These are phyloP conservation scores for Clonostachys byssicola DNA, from an alignment of 2,329 filamentous ascomycete species.

Conservation along the genomic window DNA sequence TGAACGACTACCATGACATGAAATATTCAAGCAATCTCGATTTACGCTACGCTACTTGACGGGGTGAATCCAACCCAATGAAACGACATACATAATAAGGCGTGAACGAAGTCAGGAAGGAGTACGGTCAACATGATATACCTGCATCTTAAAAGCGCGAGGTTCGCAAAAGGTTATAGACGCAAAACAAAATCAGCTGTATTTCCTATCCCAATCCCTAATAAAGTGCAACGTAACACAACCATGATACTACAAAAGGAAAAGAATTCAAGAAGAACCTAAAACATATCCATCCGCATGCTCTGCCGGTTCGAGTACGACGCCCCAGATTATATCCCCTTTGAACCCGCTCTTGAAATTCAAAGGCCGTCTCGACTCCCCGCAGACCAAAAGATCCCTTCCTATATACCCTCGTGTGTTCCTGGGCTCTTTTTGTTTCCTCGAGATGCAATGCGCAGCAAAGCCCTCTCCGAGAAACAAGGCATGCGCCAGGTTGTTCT, in stretches of 20 bases:
- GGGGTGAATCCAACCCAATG: too few relatives aligned
- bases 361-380: too few relatives aligned
- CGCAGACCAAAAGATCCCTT: too few relatives aligned
- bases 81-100: too few relatives aligned
- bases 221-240: neutral
- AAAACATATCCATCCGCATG: neutral
- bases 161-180: neutral
- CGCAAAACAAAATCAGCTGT: neutral
- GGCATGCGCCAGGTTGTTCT: too few relatives aligned
- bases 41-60: too few relatives aligned
- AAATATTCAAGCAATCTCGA: too few relatives aligned
- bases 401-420: constrained; percentile 1
- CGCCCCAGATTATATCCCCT: too few relatives aligned
- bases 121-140: neutral
- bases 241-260: constrained; percentile 3
- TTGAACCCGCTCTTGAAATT: too few relatives aligned
- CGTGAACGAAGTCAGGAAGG: neutral
- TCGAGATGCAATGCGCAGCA: neutral
- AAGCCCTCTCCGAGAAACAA: too few relatives aligned
- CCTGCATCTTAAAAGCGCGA: neutral
- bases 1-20: constrained; percentile 2
- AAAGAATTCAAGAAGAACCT: neutral
- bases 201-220: constrained; percentile 1
- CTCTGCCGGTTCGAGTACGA: neutral
- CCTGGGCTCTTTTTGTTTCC: neutral